Conservation (phyloP, 352 stramenopile species). For the Peronospora belbahrii region DNA sequence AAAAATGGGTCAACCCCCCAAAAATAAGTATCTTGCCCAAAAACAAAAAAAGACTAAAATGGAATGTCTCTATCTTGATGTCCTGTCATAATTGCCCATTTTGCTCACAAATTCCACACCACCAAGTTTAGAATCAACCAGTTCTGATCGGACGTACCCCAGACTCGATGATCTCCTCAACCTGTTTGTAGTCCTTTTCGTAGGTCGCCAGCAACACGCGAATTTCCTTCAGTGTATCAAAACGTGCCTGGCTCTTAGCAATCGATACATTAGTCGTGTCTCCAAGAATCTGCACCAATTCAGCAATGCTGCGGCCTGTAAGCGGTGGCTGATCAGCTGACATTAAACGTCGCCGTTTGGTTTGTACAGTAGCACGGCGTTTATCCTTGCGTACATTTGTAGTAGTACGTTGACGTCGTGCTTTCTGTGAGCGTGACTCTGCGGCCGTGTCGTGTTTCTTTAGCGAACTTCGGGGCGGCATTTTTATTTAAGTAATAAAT, state of each 20-base stretch:
- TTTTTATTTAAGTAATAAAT: background rate
- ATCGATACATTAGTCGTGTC: slow-evolving; percentile 32
- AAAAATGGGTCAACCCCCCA: slow-evolving; percentile 15
- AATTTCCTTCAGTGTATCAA: slow-evolving; percentile 65
- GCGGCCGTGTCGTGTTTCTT: slow-evolving; percentile 67
- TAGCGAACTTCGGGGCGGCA: slow-evolving; percentile 53
- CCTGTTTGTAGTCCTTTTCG: slow-evolving; percentile 58
- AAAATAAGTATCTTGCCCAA: too few relatives aligned
- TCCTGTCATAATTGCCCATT: background rate
- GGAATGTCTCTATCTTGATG: background rate
- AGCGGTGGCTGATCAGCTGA: slow-evolving; percentile 35
- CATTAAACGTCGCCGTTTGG: slow-evolving; percentile 64
- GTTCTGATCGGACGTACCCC: slow-evolving; percentile 30
- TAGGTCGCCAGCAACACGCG: slow-evolving; percentile 46
- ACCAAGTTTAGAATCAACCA: too few relatives aligned
- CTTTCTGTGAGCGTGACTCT: slow-evolving; percentile 57
- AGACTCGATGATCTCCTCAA: slow-evolving; percentile 72
- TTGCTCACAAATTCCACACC: too few relatives aligned
- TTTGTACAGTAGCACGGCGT: slow-evolving; percentile 48
- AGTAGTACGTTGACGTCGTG: slow-evolving; percentile 48
- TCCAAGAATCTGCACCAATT: slow-evolving; percentile 41
- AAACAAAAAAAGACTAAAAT: too few relatives aligned
- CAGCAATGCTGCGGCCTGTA: slow-evolving; percentile 44
- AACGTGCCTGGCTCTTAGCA: slow-evolving; percentile 48
- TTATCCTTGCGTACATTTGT: slow-evolving; percentile 74